Base-by-base conservation (phyloP, 2,329 filamentous ascomycete species). In the Davidsoniella australis region DNA sequence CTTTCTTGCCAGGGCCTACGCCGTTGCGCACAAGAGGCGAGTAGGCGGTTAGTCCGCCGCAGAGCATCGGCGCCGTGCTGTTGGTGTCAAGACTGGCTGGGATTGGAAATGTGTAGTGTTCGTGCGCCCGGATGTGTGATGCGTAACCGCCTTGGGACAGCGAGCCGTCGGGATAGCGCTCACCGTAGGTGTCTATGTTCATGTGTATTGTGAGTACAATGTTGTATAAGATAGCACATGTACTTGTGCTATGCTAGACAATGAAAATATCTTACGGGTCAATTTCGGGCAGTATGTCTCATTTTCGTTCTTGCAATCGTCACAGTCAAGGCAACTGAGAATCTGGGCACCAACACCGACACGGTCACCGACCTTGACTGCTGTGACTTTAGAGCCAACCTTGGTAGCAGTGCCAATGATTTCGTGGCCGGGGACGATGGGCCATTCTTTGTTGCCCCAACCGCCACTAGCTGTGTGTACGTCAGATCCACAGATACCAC, bases 31-130 rank as follows among this genome's bases (percentile, higher is more conserved):
- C 77, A 1, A 93, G 70, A 0, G 85, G 85, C 42, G 75, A 80
- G 66, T 79, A 93, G 41, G 77, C 76, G 0, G 85, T 91, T 37
- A 89, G 68, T 52, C 85, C 85, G 8, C 83, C 85, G 62, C 85
- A 91, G 53, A 91, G 71, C 80, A 87, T 85, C 1, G 82, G 82
- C 1, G 83, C 85, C 0, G 80, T 82, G 41, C 76, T 63, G 45
- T 67, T 67, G 41, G 70, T 71, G 2, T 68, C 59, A 24, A 91
- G 71, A 40, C 69, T 74, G 9, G 85, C 81, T 5, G 85, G 85
- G 55, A 91, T 88, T 59, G 79, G 80, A 59, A 75, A 70, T 39
- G 74, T 71, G 67, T 70, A 88, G 68, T 87, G 82, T 64, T 88
- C 81, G 64, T 89, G 82, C 1, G 78, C 76, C 55, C 82, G 73